Conservation (phyloP, 2,329 filamentous ascomycete genomes). For the Bisporella sp. region DNA sequence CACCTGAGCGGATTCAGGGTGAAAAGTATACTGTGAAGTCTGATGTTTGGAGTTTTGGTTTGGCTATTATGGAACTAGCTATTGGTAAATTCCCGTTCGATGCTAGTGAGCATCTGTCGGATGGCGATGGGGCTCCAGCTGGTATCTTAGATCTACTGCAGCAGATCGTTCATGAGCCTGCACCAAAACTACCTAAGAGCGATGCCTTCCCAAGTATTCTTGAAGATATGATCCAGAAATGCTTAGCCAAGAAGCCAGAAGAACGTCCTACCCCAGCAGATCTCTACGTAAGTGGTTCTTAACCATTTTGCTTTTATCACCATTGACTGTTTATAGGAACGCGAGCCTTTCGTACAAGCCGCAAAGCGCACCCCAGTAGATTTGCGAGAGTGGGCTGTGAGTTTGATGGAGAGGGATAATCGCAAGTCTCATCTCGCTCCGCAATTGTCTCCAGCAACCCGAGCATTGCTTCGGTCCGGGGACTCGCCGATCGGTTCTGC, state of each 20-base stretch:
- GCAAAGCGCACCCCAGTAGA: conserved; percentile 95
- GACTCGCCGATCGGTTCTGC: conserved; percentile 45
- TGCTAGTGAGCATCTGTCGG: conserved; percentile 60
- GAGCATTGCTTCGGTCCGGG: conserved; percentile 62
- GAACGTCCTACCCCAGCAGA: conserved; percentile 88
- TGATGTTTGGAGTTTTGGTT: conserved; percentile 93
- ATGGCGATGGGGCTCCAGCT: conserved; percentile 76
- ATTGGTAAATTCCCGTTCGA: conserved; percentile 97
- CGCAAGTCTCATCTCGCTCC: conserved; percentile 89
- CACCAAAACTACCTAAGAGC: conserved; percentile 89
- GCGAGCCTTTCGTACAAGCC: conserved; percentile 89
- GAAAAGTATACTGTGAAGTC: conserved; percentile 97
- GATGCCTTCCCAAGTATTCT: conserved; percentile 93
- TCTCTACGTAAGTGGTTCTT: conserved; percentile 65
- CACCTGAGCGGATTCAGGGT: conserved; percentile 93
- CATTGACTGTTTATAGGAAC: conserved; percentile 51
- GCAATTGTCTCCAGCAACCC: conserved; percentile 69
- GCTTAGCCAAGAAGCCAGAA: conserved; percentile 82
- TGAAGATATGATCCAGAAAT: conserved; percentile 96
- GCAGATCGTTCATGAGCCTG: conserved; percentile 94
- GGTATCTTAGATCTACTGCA: conserved; percentile 94
- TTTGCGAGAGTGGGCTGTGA: conserved; percentile 85
- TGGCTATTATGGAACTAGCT: conserved; percentile 93
- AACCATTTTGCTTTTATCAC: background rate
- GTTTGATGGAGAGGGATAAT: conserved; percentile 91